Base-by-base conservation (phyloP, 176 grass and related monocot genomes). In the Alopecurus myosuroides region DNA sequence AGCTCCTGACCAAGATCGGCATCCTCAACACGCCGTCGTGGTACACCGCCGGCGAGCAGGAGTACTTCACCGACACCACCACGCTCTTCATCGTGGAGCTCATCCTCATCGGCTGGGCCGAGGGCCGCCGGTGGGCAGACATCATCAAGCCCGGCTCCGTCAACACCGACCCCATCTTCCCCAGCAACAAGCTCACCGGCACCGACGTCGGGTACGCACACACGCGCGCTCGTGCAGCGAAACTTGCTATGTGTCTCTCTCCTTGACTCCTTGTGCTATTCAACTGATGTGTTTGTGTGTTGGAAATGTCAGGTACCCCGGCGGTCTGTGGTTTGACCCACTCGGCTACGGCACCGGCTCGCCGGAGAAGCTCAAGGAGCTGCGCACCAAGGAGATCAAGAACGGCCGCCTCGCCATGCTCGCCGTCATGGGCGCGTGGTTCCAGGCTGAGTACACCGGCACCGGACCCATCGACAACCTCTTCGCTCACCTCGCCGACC, bases 31-130 rank as follows among this genome's bases (percentile, higher is more conserved):
- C 97, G 42, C 97, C 94, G 2, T 94, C 90, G 23, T 99, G 97
- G 97, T 99, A 94, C 94, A 88, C 84, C 19, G 90, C 97, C 45
- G 94, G 94, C 62, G 78, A 94, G 85, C 84, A 65, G 37, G 77
- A 96, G 74, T 99, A 99, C 88, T 99, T 96, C 91, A 94, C 97
- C 34, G 94, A 99, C 93, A 94, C 93, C 60, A 96, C 91, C 81
- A 99, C 94, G 58, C 93, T 96, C 53, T 99, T 99, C 89, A 76
- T 98, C 78, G 90, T 98, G 40, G 93, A 98, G 86, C 49, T 98
- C 20, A 87, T 94, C 89, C 68, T 98, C 49, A 96, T 99, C 39
- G 93, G 93, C 34, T 99, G 93, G 91, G 97, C 97, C 12, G 97
- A 99, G 88, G 93, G 93, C 17, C 87, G 93, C 58, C 88, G 97